Evolutionary conservation across 2,329 filamentous ascomycete genomes (phyloP).

Genomic region (Penicillium sp.): DNA sequence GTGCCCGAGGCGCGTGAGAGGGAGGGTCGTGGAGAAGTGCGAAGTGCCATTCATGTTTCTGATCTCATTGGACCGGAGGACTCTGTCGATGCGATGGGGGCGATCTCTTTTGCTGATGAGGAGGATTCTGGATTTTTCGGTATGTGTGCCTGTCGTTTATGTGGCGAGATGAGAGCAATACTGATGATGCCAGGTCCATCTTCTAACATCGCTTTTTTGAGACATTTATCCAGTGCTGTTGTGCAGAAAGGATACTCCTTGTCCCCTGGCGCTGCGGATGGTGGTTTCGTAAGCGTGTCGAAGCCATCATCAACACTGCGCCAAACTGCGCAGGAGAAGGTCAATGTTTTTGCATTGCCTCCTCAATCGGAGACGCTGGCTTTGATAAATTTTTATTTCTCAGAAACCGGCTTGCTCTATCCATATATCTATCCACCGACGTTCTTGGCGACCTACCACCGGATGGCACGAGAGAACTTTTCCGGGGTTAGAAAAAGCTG

Average conservation of each 20-base stretch:
- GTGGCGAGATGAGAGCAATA: not conserved
- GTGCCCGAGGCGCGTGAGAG: not conserved
- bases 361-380: constrained; percentile 8
- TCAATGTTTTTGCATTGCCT: constrained; percentile 18
- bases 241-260: constrained; percentile 11
- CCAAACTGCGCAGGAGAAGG: not conserved
- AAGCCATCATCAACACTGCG: constrained; percentile 11
- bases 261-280: constrained; percentile 7
- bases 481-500: constrained; percentile 28
- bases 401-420: constrained; percentile 29
- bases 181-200: constrained; percentile 16
- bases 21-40: not conserved
- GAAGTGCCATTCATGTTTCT: not conserved
- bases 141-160: constrained; percentile 1
- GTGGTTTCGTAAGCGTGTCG: constrained; percentile 21
- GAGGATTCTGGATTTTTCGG: constrained; percentile 40
- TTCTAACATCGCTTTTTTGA: constrained; percentile 28
- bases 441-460: constrained; percentile 27
- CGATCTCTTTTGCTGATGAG: constrained; percentile 38
- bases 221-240: constrained; percentile 21
- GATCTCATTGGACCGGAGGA: constrained; percentile 22
- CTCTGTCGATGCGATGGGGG: constrained; percentile 38
- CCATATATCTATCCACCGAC: constrained; percentile 29
- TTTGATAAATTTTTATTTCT: constrained; percentile 24
- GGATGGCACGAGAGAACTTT: constrained; percentile 20